Conservation (phyloP, 2,329 filamentous ascomycete genomes). For the Cadophora sp. region DNA sequence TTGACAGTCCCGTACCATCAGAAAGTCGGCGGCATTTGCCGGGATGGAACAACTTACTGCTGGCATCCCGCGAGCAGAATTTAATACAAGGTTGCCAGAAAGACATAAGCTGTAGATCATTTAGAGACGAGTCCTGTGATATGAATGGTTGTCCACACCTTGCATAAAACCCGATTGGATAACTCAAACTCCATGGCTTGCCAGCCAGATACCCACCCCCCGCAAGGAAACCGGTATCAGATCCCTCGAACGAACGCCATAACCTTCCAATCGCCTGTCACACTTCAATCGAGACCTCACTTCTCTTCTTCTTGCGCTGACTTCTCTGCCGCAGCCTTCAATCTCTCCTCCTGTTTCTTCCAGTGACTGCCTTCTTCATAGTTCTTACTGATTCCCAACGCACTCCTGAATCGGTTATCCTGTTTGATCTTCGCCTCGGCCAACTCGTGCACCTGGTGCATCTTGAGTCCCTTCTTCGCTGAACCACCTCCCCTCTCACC, state of each 20-base stretch:
- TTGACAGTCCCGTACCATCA: no score
- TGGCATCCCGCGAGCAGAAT: conserved; percentile 82
- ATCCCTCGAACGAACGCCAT: conserved; percentile 2
- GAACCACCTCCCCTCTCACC: conserved; percentile 47
- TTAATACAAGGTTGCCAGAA: conserved; percentile 84
- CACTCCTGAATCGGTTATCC: conserved; percentile 85
- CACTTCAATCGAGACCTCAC: not conserved
- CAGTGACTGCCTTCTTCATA: conserved; percentile 89
- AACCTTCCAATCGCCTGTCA: conserved; percentile 1
- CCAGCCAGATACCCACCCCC: no score
- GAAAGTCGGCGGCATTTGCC: conserved; percentile 83
- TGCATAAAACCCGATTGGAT: not conserved
- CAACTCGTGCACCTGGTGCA: conserved; percentile 94
- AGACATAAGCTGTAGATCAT: conserved; percentile 81
- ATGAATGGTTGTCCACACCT: conserved; percentile 23
- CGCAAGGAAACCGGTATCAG: not conserved
- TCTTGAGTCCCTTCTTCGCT: conserved; percentile 72
- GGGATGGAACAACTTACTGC: conserved; percentile 77
- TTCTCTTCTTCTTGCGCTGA: conserved; percentile 35
- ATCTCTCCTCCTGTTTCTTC: conserved; percentile 80
- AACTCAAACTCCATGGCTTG: not conserved
- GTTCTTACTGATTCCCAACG: conserved; percentile 84
- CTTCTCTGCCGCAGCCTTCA: conserved; percentile 52
- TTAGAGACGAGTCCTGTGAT: conserved; percentile 13
- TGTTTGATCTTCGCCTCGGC: conserved; percentile 96